A percentile compares a stretch with the other conserved stretches of the same genome.
These are phyloP conservation scores for Phytophthora aleatoria DNA, from an alignment of 352 stramenopile species.

Conservation along the genomic window DNA sequence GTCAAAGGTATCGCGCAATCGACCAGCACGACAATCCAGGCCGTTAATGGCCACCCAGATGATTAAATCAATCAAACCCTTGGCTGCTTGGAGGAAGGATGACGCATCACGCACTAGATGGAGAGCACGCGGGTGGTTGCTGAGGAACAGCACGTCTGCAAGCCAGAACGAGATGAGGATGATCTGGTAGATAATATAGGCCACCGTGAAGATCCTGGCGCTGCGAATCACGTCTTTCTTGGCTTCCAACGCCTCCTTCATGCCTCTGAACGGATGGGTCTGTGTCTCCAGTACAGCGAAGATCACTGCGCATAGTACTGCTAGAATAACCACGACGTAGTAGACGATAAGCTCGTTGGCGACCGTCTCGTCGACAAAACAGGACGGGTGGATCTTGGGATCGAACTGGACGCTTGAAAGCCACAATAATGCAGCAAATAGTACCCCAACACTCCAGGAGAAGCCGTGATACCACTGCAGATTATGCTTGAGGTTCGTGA, in stretches of 20 bases:
- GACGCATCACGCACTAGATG: slow-evolving; percentile 58
- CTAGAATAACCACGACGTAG: slow-evolving; percentile 78
- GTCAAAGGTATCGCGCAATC: slow-evolving; percentile 44
- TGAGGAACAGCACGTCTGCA: slow-evolving; percentile 57
- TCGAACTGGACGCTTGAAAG: slow-evolving; percentile 58
- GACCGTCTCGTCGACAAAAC: slow-evolving; percentile 79
- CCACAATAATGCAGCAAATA: slow-evolving; percentile 67
- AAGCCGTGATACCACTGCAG: slow-evolving; percentile 77
- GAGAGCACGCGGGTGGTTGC: slow-evolving; percentile 33
- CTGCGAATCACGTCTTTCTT: slow-evolving; percentile 86
- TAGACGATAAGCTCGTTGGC: slow-evolving; percentile 70
- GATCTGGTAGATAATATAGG: slow-evolving; percentile 85
- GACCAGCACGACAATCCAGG: slow-evolving; percentile 34
- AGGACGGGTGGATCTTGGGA: slow-evolving; percentile 49
- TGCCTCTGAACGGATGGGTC: slow-evolving; percentile 72
- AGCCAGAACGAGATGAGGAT: slow-evolving; percentile 85
- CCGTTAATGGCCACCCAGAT: slow-evolving; percentile 87
- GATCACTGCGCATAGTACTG: slow-evolving; percentile 60
- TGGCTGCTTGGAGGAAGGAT: slow-evolving; percentile 74
- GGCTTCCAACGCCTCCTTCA: slow-evolving; percentile 76
- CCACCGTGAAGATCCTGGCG: slow-evolving; percentile 78
- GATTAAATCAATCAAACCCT: slow-evolving; percentile 83
- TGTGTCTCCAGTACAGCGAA: slow-evolving; percentile 76
- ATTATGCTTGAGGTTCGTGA: slow-evolving; percentile 83
- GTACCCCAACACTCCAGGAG: slow-evolving; percentile 61